Base-by-base conservation (phyloP, 805 yeast genomes). In the Nakazawaea holstii region DNA sequence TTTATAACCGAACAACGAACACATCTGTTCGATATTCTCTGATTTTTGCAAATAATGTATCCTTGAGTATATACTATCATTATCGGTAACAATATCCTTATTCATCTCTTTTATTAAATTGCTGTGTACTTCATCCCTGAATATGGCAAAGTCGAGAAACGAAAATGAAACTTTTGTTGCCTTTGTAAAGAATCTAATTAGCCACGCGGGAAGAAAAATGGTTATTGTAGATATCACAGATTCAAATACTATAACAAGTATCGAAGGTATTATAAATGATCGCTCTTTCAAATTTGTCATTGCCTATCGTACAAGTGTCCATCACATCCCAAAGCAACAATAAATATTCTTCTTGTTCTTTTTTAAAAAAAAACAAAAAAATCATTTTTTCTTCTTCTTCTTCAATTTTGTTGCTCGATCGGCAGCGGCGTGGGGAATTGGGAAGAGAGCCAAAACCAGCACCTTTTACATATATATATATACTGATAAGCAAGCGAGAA, bases 1-100 rank as follows among this genome's bases (percentile, higher is more conserved):
- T 5, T 57, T 60, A 54, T 70, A 72, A 3, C 47, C 47, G 59
- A 82, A 87, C 1, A 84, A 51, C 1, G 56, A 64, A 49, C 90
- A 84, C 70, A 91, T 79, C 41, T 82, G 82, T 43, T 76, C 77
- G 51, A 91, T 80, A 40, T 72, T 69, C 4, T 66, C 61, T 14
- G 86, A 78, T 38, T 68, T 65, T 46, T 77, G 60, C 30, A 83
- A 52, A 8, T 48, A 50, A 43, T 68, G 65, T n/a, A 68, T 57
- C 15, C 60, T 52, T 5, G 45, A 33, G 17, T 42, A 41, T n/a
- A 42, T 42, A n/a, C 24, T 38, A 15, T 42, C 40, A 32, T 20
- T 29, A 15, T 2, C 24, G 1, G 24, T 28, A 9, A 24, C 49
- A 20, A 15, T 27, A 14, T 41, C 35, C 8, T 31, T 27, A 14